These are phyloP conservation scores for Phaeosphaeria sp. DNA, from an alignment of 2,329 filamentous ascomycete genomes.

Conservation along the genomic window DNA sequence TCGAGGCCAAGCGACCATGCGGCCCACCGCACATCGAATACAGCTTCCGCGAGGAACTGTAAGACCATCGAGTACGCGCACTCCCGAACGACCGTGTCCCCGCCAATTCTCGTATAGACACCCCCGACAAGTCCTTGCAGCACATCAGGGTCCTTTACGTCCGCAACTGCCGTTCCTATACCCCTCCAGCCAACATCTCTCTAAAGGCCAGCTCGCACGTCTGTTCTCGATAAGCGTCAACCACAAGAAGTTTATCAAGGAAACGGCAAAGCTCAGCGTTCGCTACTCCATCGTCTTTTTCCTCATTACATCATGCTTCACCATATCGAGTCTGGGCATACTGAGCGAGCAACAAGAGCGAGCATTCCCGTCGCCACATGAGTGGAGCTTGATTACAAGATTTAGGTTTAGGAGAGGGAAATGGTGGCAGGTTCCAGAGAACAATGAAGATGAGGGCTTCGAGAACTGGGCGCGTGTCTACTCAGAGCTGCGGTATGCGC, in stretches of 20 bases:
- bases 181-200: slow-evolving; percentile 54
- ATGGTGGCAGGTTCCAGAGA: slow-evolving; percentile 57
- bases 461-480: slow-evolving; percentile 75
- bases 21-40: slow-evolving; percentile 34
- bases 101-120: slow-evolving; percentile 67
- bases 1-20: slow-evolving; percentile 34
- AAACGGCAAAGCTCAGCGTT: slow-evolving; percentile 72
- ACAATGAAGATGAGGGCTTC: slow-evolving; percentile 64
- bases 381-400: slow-evolving; percentile 78
- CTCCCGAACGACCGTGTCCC: slow-evolving; percentile 28
- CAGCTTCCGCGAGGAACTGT: slow-evolving; percentile 33
- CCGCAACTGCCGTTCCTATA: slow-evolving; percentile 73
- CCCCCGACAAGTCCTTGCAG: slow-evolving; percentile 58
- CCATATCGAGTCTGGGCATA: slow-evolving; percentile 69
- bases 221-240: slow-evolving; percentile 75
- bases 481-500: slow-evolving; percentile 63
- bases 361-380: slow-evolving; percentile 78
- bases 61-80: slow-evolving; percentile 23
- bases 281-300: slow-evolving; percentile 73
- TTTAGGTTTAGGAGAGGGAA: slow-evolving; percentile 68
- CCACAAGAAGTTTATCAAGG: slow-evolving; percentile 71
- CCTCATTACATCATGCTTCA: slow-evolving; percentile 66
- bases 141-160: slow-evolving; percentile 54
- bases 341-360: slow-evolving; percentile 79
- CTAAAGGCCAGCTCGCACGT: slow-evolving; percentile 63